phyloP scores from a whole-genome alignment of 768 basidiomycete genomes.

The Mycena amicta region DNA sequence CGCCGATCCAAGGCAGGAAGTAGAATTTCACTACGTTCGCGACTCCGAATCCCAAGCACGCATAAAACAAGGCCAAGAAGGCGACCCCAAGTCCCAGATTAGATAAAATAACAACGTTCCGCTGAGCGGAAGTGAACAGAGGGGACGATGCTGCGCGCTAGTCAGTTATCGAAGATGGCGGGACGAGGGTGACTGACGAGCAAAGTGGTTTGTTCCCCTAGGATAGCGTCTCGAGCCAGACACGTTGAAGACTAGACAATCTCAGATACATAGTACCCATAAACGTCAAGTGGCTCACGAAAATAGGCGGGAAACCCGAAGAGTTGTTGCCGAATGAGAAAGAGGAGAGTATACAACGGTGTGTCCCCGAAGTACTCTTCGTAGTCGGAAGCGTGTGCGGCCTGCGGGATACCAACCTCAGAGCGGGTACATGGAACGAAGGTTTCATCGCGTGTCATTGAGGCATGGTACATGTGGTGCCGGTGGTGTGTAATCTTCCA shows the following conservation, averaged over 20 bases:
- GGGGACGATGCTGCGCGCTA: conserved; percentile 49
- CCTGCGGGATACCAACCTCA: conserved; percentile 53
- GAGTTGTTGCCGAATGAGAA: conserved; percentile 57
- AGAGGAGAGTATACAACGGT: conserved; percentile 57
- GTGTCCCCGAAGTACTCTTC: conserved; percentile 63
- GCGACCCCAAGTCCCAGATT: conserved; percentile 56
- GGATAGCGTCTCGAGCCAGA: conserved; percentile 62
- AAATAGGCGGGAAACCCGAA: conserved; percentile 65
- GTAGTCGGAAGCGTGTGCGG: conserved; percentile 35
- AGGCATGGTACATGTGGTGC: too few relatives aligned
- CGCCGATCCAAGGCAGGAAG: conserved; percentile 55
- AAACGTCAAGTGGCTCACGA: too few relatives aligned
- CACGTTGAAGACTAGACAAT: conserved; percentile 67
- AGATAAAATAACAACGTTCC: conserved; percentile 54
- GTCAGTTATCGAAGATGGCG: background rate
- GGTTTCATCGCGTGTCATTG: conserved; percentile 54
- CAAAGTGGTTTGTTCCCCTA: conserved; percentile 66
- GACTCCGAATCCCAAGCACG: conserved; percentile 40
- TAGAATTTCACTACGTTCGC: conserved; percentile 50
- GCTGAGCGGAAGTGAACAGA: conserved; percentile 55
- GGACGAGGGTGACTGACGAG: conserved; percentile 50
- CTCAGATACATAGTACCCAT: too few relatives aligned
- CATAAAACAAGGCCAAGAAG: conserved; percentile 41
- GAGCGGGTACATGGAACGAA: conserved; percentile 61
- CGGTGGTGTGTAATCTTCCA: too few relatives aligned